phyloP scores from a whole-genome alignment of 305 asterid genomes.

The Fraxinus sp. region DNA sequence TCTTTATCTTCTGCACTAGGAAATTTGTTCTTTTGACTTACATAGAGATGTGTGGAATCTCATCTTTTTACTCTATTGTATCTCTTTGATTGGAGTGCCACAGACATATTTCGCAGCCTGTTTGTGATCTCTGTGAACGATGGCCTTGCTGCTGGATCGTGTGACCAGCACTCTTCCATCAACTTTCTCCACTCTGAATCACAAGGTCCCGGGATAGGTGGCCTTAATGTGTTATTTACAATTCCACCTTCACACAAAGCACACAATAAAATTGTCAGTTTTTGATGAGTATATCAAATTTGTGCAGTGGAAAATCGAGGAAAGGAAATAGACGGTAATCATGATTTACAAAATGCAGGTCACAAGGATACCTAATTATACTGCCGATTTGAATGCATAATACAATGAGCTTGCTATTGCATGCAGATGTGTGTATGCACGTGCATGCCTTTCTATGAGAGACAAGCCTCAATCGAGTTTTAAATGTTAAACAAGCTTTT shows the following conservation, averaged over 20 bases:
- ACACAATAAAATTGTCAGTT: neutral
- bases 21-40: slow-evolving; percentile 8
- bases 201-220: slow-evolving; percentile 76
- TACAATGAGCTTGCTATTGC: neutral
- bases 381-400: neutral
- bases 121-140: slow-evolving; percentile 81
- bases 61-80: slow-evolving; percentile 44
- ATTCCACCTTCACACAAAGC: slow-evolving; percentile 69
- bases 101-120: slow-evolving; percentile 60
- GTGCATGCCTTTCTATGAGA: neutral
- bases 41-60: slow-evolving; percentile 9
- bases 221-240: slow-evolving; percentile 77
- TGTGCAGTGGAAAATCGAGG: neutral
- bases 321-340: neutral
- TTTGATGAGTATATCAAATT: neutral
- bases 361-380: neutral
- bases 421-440: neutral
- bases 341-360: neutral
- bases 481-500: neutral
- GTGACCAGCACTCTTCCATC: slow-evolving; percentile 97
- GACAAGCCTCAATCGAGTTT: neutral
- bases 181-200: slow-evolving; percentile 74
- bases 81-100: slow-evolving; percentile 64
- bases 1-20: neutral
- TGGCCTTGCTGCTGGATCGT: slow-evolving; percentile 72